Evolutionary conservation across 345 rosid genomes (phyloP).

Genomic region (Rhodamnia rubescens): DNA sequence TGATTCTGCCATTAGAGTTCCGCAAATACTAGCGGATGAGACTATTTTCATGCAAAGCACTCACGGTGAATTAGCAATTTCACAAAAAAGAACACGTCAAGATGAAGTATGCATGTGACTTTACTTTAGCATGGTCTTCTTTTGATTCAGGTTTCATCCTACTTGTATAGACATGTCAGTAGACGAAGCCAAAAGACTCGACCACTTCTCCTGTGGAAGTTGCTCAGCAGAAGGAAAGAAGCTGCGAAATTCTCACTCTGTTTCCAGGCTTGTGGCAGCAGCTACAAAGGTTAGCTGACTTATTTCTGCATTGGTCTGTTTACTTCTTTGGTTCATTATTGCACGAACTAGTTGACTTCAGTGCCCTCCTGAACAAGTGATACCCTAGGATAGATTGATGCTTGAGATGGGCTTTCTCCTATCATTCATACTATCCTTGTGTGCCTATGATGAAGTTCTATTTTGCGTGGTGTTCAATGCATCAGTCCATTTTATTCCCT

Average conservation of each 20-base stretch:
- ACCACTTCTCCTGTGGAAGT: constrained; percentile 76
- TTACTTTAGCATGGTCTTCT: constrained; percentile 27
- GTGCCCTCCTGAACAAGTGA: background rate
- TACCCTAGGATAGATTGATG: background rate
- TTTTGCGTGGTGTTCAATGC: background rate
- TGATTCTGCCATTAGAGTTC: too few relatives aligned
- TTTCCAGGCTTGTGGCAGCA: constrained; percentile 32
- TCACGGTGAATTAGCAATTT: background rate
- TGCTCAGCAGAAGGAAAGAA: constrained; percentile 60
- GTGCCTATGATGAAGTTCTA: background rate
- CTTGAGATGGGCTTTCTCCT: background rate
- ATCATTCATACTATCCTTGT: background rate
- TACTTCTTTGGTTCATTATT: background rate
- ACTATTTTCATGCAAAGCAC: background rate
- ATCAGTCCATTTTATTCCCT: background rate
- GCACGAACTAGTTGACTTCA: background rate
- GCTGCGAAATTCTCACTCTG: constrained; percentile 42
- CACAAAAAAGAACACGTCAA: background rate
- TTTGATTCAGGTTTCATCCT: constrained; percentile 95
- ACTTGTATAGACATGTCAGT: constrained; percentile 79
- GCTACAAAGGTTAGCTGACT: constrained; percentile 51
- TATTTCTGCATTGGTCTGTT: background rate
- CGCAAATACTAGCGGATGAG: too few relatives aligned
- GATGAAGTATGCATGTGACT: constrained; percentile 1
- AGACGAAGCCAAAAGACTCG: constrained; percentile 76